Evolutionary conservation across 208 protist species (phyloP).

Genomic region (Wallacemonas sp.): DNA sequence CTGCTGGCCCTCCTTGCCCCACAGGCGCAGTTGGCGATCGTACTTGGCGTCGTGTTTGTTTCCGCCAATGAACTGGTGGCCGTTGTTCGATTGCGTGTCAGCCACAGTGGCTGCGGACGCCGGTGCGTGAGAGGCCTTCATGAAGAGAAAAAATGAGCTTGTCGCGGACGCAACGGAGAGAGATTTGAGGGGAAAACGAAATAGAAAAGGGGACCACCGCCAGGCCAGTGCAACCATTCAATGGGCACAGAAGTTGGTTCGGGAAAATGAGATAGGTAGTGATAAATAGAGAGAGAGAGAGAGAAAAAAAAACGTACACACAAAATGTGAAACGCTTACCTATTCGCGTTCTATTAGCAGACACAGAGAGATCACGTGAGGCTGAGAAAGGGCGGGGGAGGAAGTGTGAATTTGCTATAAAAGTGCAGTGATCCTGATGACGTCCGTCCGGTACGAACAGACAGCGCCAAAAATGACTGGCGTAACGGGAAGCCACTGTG

Average conservation of each 20-base stretch:
- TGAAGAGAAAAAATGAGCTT: too few relatives aligned
- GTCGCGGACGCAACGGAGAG: too few relatives aligned
- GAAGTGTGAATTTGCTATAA: too few relatives aligned
- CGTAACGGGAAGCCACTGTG: too few relatives aligned
- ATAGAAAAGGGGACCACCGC: neutral
- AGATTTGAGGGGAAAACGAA: too few relatives aligned
- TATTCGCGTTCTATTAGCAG: too few relatives aligned
- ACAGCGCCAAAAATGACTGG: too few relatives aligned
- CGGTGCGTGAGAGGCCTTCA: neutral
- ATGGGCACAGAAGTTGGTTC: neutral
- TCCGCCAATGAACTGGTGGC: slow-evolving; percentile 18
- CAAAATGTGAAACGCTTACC: neutral
- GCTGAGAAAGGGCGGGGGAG: too few relatives aligned
- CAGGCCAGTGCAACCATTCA: neutral
- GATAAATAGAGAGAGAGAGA: neutral
- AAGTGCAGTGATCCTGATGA: too few relatives aligned
- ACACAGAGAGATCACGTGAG: too few relatives aligned
- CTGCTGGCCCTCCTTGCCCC: slow-evolving; percentile 93
- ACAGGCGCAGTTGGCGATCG: slow-evolving; percentile 94
- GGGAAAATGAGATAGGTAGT: neutral
- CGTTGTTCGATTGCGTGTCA: neutral
- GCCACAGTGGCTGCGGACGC: neutral
- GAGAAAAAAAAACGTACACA: neutral
- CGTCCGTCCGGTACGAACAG: too few relatives aligned
- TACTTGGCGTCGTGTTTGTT: slow-evolving; percentile 65